Conservation (phyloP, 2,329 filamentous ascomycete genomes). For the Penicillium paneum region DNA sequence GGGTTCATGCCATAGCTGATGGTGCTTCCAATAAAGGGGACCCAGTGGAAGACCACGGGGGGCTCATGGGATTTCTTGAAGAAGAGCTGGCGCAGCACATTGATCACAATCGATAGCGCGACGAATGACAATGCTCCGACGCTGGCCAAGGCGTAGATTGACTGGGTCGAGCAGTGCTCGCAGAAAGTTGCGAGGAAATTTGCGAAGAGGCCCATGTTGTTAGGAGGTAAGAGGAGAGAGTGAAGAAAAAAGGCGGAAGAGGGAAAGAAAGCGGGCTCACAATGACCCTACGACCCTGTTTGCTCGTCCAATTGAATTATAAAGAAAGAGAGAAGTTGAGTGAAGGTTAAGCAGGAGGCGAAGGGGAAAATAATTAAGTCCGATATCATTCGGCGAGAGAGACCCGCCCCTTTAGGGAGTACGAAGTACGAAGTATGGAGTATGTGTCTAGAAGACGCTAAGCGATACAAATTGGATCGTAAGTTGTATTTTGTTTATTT, state of each 20-base stretch:
- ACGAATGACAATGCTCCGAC: constrained; percentile 49
- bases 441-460: neutral
- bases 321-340: neutral
- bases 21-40: constrained; percentile 79
- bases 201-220: constrained; percentile 52
- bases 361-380: constrained; percentile 22
- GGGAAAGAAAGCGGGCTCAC: neutral
- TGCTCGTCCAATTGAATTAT: neutral
- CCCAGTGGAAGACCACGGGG: constrained; percentile 62
- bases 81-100: constrained; percentile 75
- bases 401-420: constrained; percentile 12
- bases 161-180: constrained; percentile 47
- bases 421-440: too few relatives aligned
- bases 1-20: constrained; percentile 89
- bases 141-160: constrained; percentile 45
- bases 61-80: constrained; percentile 80
- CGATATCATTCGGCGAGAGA: constrained; percentile 19
- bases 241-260: neutral
- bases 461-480: neutral
- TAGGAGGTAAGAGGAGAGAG: neutral
- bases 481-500: neutral
- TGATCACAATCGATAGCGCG: constrained; percentile 63
- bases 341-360: constrained; percentile 8
- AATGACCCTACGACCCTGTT: constrained; percentile 1
- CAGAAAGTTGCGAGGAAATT: constrained; percentile 45